A percentile compares a stretch with the other conserved stretches of the same genome.
Conservation (phyloP, 352 stramenopile genomes). For the Pythium sukuiense region DNA sequence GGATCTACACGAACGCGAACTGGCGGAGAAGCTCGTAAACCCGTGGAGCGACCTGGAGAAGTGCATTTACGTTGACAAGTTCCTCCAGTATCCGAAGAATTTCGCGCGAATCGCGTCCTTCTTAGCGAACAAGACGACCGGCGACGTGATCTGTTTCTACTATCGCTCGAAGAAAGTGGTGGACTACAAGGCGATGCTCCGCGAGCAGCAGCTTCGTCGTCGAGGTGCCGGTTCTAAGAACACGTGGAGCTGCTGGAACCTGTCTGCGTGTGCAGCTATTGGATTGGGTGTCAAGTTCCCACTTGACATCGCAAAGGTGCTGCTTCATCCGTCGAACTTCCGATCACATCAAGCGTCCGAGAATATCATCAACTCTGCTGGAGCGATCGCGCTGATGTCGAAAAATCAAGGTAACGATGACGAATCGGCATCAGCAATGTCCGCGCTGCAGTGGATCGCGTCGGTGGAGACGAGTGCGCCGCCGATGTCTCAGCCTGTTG, state of each 20-base stretch:
- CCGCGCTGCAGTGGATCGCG: slow-evolving; percentile 31
- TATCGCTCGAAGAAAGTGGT: slow-evolving; percentile 98
- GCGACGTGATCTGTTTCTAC: slow-evolving; percentile 97
- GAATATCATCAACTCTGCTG: slow-evolving; percentile 80
- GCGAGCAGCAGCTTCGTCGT: slow-evolving; percentile 85
- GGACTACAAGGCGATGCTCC: slow-evolving; percentile 95
- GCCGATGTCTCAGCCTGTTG: not conserved
- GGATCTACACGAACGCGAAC: slow-evolving; percentile 67
- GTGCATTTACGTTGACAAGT: slow-evolving; percentile 99
- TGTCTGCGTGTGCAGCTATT: slow-evolving; percentile 80
- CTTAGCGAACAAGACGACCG: slow-evolving; percentile 94
- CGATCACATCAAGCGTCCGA: slow-evolving; percentile 84
- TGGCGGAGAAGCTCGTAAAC: slow-evolving; percentile 85
- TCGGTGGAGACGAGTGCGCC: slow-evolving; percentile 15
- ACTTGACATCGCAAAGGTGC: slow-evolving; percentile 52
- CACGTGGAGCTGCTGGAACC: slow-evolving; percentile 88
- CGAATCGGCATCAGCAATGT: slow-evolving; percentile 11
- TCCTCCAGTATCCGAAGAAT: slow-evolving; percentile 98
- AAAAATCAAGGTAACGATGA: slow-evolving; percentile 17
- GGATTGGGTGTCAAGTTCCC: slow-evolving; percentile 85
- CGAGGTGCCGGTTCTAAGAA: slow-evolving; percentile 85
- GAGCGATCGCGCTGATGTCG: slow-evolving; percentile 52
- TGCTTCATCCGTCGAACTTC: slow-evolving; percentile 84
- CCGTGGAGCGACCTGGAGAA: slow-evolving; percentile 99
- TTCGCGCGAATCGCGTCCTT: slow-evolving; percentile 96